Conservation (phyloP, 2,329 filamentous ascomycete genomes). For the Phyllosticta citribraziliensis region DNA sequence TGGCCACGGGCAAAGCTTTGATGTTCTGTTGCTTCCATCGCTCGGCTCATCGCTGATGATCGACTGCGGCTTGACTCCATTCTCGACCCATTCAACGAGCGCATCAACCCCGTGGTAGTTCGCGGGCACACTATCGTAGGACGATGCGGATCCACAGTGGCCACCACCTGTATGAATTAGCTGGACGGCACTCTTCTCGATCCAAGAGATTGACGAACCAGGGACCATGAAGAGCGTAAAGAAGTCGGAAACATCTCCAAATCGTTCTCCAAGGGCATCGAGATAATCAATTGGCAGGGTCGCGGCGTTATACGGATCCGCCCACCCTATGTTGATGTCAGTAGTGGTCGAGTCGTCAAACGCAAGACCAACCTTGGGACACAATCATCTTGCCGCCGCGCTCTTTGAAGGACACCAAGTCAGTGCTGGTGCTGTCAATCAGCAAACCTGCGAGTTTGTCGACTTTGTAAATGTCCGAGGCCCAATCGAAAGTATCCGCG, state of each 20-base stretch:
- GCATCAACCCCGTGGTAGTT: constrained; percentile 1
- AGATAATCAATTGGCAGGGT: constrained; percentile 5
- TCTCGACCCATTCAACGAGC: constrained; percentile 7
- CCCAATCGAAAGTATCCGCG: constrained; percentile 27
- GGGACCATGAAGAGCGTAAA: constrained; percentile 10
- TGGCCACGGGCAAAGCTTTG: constrained; percentile 8
- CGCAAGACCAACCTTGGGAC: constrained; percentile 20
- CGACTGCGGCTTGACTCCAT: constrained; percentile 1
- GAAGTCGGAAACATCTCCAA: constrained; percentile 4
- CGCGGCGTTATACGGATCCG: constrained; percentile 9
- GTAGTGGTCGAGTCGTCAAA: not conserved
- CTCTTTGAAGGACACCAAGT: constrained; percentile 22
- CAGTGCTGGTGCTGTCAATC: constrained; percentile 29
- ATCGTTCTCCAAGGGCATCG: not conserved
- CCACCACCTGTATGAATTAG: constrained; percentile 1
- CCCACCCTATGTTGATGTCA: constrained; percentile 5
- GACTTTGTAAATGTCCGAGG: constrained; percentile 24
- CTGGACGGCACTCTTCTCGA: not conserved
- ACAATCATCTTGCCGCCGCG: constrained; percentile 29
- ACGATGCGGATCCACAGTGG: constrained; percentile 1
- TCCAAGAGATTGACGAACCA: not conserved
- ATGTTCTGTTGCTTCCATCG: constrained; percentile 2
- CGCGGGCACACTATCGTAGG: constrained; percentile 2
- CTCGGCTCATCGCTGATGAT: not conserved
- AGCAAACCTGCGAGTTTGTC: constrained; percentile 23